These are phyloP conservation scores for Brettanomyces bruxellensis DNA, from an alignment of 805 yeast genomes.

Conservation along the genomic window DNA sequence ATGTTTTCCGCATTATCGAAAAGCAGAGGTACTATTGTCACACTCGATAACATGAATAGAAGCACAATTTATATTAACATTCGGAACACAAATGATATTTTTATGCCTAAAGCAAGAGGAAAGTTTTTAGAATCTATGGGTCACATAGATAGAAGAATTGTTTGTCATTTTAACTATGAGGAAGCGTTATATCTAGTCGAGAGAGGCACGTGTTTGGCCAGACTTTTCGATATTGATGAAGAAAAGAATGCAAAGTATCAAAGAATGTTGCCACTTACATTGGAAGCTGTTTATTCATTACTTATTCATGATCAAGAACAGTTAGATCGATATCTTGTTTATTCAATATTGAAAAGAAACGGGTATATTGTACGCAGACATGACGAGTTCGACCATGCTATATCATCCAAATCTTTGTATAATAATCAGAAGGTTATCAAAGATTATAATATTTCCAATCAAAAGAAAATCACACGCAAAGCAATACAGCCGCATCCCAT, in stretches of 20 bases:
- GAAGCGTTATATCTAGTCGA: constrained; percentile 75
- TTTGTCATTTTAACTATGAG: constrained; percentile 43
- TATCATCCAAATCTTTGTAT: background rate
- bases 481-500: background rate
- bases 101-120: constrained; percentile 51
- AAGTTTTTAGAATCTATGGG: constrained; percentile 72
- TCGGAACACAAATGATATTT: constrained; percentile 4
- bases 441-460: background rate
- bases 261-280: constrained; percentile 34
- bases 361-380: constrained; percentile 58
- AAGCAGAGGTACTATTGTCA: constrained; percentile 34
- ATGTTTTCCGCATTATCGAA: constrained; percentile 62
- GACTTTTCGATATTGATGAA: constrained; percentile 12
- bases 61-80: constrained; percentile 17
- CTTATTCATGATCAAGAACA: constrained; percentile 30
- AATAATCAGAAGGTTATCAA: background rate
- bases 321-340: constrained; percentile 54
- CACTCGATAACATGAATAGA: constrained; percentile 16
- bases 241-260: constrained; percentile 19
- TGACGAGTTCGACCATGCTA: constrained; percentile 5
- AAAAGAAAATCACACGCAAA: background rate
- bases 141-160: constrained; percentile 35
- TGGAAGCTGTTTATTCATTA: constrained; percentile 56
- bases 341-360: constrained; percentile 62
- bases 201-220: constrained; percentile 50